Evolutionary conservation across 2,329 filamentous ascomycete genomes (phyloP), one percentile per base, ranked within the genome.

Genomic region (Fusarium vanettenii): DNA sequence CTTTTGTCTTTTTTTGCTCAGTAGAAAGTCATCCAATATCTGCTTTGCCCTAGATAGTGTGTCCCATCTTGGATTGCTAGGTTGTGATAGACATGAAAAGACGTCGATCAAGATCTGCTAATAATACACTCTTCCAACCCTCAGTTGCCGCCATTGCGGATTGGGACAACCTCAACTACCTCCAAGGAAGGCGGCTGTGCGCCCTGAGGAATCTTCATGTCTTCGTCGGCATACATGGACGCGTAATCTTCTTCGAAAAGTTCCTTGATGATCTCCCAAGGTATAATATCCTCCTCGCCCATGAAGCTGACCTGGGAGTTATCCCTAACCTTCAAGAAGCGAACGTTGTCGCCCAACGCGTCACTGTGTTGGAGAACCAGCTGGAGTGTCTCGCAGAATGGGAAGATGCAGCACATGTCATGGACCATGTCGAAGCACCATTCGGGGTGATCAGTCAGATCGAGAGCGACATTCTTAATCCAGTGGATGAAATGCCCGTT

Each of bases 81-180:
- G n/a, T 25, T 9, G 6, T 27, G n/a, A 18, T 31, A 8, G 14
- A 55, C 18, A n/a, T 48, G 16, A 48, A 9, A 6, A 48, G 43
- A 48, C 8, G 22, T 48, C 10, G 43, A 3, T 18, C 22, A 48
- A 48, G 6, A 48, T 48, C 20, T 27, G 22, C 22, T 25, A 48
- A 48, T 18, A 18, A 9, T 48, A 18, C 43, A 48, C 22, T 27
- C 22, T 48, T 48, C 27, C 16, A 14, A 48, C 14, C 22, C 43
- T 48, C 18, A 20, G 6, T 20, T 14, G n/a, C 31, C 27, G 9
- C 29, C 27, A 31, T 55, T 18, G 18, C 29, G 29, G 22, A 48
- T 48, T 48, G 43, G 43, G 43, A 27, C 43, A 37, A 50, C 63
- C 22, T 66, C 64, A 22, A 66, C 64, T 20, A 16, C 64, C 35